These are phyloP conservation scores for Chlamydomonas schloesseri DNA, from an alignment of 139 green algal species.

Conservation along the genomic window DNA sequence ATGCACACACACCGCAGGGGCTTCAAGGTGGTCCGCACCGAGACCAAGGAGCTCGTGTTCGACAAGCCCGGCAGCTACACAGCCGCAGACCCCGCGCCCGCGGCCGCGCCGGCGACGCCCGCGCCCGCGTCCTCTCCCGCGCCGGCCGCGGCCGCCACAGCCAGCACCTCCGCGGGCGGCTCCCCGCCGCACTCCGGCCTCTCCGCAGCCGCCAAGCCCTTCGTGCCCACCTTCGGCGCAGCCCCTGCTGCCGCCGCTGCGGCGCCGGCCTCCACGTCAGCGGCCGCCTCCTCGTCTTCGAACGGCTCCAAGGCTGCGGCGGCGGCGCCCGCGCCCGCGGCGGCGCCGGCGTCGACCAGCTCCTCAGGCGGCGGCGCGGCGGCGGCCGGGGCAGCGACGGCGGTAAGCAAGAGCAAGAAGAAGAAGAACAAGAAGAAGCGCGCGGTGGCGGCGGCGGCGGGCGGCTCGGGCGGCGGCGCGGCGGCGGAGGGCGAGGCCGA, in stretches of 20 bases:
- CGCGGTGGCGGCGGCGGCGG: too few relatives aligned
- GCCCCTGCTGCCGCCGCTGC: neutral
- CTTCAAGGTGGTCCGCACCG: constrained; percentile 67
- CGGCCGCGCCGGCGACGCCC: neutral
- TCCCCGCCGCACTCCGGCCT: neutral
- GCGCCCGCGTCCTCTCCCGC: neutral
- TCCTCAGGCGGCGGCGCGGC: too few relatives aligned
- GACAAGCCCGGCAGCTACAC: constrained; percentile 58
- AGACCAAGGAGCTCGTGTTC: constrained; percentile 63
- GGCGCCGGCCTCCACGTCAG: neutral
- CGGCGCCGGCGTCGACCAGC: too few relatives aligned
- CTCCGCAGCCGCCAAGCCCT: constrained; percentile 22
- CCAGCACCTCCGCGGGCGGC: neutral
- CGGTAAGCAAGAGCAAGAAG: neutral
- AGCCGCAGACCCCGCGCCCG: neutral
- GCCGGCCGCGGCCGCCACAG: neutral
- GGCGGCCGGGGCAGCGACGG: too few relatives aligned
- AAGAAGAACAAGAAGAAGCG: neutral
- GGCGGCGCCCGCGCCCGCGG: too few relatives aligned
- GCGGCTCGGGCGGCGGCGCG: too few relatives aligned
- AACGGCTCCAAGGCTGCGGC: too few relatives aligned
- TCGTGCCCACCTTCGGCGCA: neutral
- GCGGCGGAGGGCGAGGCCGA: too few relatives aligned
- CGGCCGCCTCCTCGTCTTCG: neutral
- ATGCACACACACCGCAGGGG: constrained; percentile 55